Conservation (phyloP, 306 rosid species). For the Erythrophleum fordii region DNA sequence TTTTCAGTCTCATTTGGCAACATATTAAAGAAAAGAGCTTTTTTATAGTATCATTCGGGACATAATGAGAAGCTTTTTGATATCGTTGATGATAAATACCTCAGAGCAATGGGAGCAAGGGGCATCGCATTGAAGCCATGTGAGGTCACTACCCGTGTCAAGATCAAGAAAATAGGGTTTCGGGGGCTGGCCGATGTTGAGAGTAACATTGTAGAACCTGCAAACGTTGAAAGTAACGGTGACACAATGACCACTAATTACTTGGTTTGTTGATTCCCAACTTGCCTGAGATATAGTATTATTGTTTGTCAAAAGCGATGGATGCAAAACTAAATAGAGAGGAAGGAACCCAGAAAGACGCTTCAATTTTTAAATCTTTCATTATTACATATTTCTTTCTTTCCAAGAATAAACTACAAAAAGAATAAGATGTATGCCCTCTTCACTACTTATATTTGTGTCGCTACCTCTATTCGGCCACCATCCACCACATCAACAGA, state of each 20-base stretch:
- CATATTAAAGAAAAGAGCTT: not conserved
- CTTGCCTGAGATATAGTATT: too few species aligned
- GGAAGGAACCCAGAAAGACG: constrained; percentile 10
- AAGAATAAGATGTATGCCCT: not conserved
- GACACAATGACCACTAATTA: not conserved
- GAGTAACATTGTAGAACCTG: constrained; percentile 86
- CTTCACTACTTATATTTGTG: not conserved
- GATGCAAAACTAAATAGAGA: too few species aligned
- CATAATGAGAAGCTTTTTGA: not conserved
- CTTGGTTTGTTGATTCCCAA: not conserved
- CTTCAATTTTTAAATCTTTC: not conserved
- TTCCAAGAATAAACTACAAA: not conserved
- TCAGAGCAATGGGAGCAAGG: constrained; percentile 81
- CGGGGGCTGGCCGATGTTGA: constrained; percentile 80
- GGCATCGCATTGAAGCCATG: constrained; percentile 98
- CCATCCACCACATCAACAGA: not conserved
- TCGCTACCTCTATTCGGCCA: not conserved
- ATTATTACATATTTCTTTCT: not conserved
- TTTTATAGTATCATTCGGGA: not conserved
- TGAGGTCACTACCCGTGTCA: constrained; percentile 96
- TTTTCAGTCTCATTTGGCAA: not conserved
- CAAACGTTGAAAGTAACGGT: constrained; percentile 27
- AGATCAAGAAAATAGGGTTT: constrained; percentile 92
- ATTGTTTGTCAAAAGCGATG: too few species aligned
- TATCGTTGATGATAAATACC: constrained; percentile 44